Base-by-base conservation (phyloP, 2,329 filamentous ascomycete species). In the Paradendryphiella salina region DNA sequence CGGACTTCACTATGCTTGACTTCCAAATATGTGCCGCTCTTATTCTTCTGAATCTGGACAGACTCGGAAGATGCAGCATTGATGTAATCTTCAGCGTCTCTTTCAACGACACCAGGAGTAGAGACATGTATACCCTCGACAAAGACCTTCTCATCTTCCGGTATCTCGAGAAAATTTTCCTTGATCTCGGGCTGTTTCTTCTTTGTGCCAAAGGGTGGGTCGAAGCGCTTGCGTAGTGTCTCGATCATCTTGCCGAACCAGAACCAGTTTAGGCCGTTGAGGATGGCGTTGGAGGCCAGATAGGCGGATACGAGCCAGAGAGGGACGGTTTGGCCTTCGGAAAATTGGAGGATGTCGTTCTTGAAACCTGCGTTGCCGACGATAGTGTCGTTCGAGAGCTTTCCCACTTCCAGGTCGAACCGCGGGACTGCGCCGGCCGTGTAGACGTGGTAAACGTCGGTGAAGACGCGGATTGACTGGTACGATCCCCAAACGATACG, bases 201-300 rank as follows among this genome's bases (percentile, higher is more conserved):
- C 10, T 54, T 57, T 9, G 78, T 80, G 33, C 77, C 77, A 13
- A 75, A 68, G 5, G 78, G 86, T 73, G 79, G 78, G 53, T 84
- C 80, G 67, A 94, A 94, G 20, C 89, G 81, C 77, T 89, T 91
- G 52, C 85, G 80, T 10, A 94, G 84, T 7, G 89, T 88, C 52
- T 84, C 80, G 56, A 95, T 85, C 90, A 95, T 95, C 81, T 90
- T 90, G 66, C 84, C 79, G 70, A 93, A 94, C 90, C 90, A 95
- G 74, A 86, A 89, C 65, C 89, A 85, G 74, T 95, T 95, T 44
- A 95, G 76, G 10, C 81, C 79, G 66, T 91, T 93, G 20, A 95
- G 80, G 0, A 82, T 82, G 15, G 89, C 46, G 70, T 94, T 94
- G 66, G 83, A 85, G 8, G 79, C 79, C 5, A 91, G 73, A 66